phyloP scores from a whole-genome alignment of 305 asterid species.

The Fraxinus sp. region DNA sequence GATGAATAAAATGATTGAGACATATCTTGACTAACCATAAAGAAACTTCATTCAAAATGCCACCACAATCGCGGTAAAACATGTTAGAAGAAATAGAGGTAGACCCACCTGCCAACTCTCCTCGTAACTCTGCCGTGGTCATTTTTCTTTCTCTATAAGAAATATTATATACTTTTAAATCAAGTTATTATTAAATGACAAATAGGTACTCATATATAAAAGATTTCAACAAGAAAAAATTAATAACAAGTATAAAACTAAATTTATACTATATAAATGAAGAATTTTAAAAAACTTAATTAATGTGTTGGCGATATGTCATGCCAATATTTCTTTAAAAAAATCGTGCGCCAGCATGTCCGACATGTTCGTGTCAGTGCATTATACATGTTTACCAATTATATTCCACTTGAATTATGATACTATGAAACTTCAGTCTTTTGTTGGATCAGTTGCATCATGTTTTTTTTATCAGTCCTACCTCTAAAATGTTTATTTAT shows the following conservation, averaged over 20 bases:
- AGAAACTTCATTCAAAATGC: background rate
- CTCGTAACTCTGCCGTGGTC: background rate
- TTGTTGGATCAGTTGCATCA: background rate
- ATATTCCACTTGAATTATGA: background rate
- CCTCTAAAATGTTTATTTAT: background rate
- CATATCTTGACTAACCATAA: background rate
- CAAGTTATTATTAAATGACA: background rate
- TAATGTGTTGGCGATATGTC: background rate
- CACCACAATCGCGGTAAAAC: background rate
- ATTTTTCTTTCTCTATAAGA: background rate
- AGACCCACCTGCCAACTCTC: background rate
- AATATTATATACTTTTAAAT: background rate
- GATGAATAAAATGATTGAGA: background rate
- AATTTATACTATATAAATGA: background rate
- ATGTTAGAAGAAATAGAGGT: conserved; percentile 1
- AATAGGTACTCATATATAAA: background rate
- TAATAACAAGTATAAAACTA: background rate
- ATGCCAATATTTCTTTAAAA: background rate
- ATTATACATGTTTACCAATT: background rate
- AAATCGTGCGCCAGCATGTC: background rate
- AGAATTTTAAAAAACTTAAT: background rate
- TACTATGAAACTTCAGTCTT: background rate
- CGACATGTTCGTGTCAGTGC: background rate
- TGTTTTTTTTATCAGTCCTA: background rate
- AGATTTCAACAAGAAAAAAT: background rate